Base-by-base conservation (phyloP, 768 basidiomycete species). In the Pleurotus sapidus region DNA sequence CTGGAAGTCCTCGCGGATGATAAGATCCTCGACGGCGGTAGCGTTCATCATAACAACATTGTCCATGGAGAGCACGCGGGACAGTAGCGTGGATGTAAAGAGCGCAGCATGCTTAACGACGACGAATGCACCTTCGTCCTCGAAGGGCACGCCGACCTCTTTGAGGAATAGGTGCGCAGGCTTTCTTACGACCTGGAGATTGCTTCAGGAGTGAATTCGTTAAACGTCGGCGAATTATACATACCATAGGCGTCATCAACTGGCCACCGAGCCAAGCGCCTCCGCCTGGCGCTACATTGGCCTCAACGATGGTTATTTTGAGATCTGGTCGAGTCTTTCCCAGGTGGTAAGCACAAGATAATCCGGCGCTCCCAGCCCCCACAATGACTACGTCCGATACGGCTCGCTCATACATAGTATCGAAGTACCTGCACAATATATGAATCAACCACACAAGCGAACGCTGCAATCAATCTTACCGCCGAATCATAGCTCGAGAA, bases 31-130 rank as follows among this genome's bases (percentile, higher is more conserved):
- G n/a, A 88, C 87, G 5, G 88, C 84, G 3, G 89, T 91, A 23
- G 87, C 87, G 71, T 90, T 90, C 77, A 90, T 82, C 70, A 89
- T 70, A 30, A 86, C 82, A 49, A 90, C 86, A 62, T 90, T 90
- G 14, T 85, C 84, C 62, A 86, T 72, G 11, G 84, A 78, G 58
- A 90, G 81, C 55, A 89, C 87, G 47, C 82, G 81, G 57, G 87
- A 86, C 38, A 93, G 74, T 46, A 91, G 69, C 1, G 89, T 91
- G 12, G 88, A 84, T 2, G 89, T 93, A 77, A 91, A 91, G 59
- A 91, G 75, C 0, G 89, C 89, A 1, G 89, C 88, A 62, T 91
- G 89, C 67, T 89, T 89, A 62, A 93, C 89, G 60, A 93, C 84
- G 59, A 90, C 88, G 65, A 85, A 91, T 25, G 78, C 60, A 55